Conservation (phyloP, 352 stramenopile genomes). For the Thalassiosira livingstoniorum region DNA sequence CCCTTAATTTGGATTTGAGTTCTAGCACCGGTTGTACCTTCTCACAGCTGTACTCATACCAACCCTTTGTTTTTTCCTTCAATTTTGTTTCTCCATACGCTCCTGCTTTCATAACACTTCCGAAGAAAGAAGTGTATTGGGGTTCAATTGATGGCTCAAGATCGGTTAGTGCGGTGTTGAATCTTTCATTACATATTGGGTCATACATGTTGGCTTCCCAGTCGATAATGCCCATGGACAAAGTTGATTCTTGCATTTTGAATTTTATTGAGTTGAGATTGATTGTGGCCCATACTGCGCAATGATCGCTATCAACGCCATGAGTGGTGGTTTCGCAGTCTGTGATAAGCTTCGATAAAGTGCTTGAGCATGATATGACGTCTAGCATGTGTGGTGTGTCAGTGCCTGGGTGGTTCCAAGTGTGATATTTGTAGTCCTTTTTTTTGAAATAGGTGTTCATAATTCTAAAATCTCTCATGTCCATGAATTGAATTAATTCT, state of each 20-base stretch:
- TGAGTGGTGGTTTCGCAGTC: not conserved
- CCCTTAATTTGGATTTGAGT: not conserved
- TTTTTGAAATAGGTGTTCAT: not conserved
- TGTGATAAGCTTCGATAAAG: not conserved
- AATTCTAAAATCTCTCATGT: not conserved
- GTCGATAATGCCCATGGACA: not conserved
- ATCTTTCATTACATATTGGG: not conserved
- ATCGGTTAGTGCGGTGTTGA: not conserved
- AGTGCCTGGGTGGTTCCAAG: not conserved
- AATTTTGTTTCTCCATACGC: no score
- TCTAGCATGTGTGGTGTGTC: not conserved
- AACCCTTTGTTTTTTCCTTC: not conserved
- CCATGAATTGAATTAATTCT: not conserved
- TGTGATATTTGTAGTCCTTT: not conserved
- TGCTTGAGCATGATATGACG: not conserved
- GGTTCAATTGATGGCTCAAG: not conserved
- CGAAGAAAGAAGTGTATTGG: not conserved
- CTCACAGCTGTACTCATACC: not conserved
- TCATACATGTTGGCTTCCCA: not conserved
- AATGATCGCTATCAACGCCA: conserved; percentile 1
- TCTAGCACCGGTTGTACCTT: not conserved
- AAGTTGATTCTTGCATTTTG: not conserved
- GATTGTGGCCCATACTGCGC: not conserved
- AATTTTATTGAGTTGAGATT: not conserved
- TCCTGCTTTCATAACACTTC: no score